Base-by-base conservation (phyloP, 176 grass and related monocot species). In the Bolboschoenus planiculmis region DNA sequence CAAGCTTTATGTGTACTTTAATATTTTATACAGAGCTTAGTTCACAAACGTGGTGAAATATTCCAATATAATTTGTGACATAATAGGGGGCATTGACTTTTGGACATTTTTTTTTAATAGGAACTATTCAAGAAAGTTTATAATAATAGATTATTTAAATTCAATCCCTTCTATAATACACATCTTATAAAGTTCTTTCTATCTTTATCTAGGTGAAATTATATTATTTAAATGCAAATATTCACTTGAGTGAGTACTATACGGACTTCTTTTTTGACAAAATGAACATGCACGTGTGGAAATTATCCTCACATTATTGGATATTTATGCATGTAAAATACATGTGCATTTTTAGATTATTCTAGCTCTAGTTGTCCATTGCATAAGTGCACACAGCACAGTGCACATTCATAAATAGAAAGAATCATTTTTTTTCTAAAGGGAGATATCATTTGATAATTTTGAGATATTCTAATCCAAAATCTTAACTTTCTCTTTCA, bases 291-390 rank as follows among this genome's bases (percentile, higher is more conserved):
- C 3, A 27, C 4, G 20, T 14, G 2, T 10, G 20, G 30, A 16
- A 15, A 0, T 46, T 39, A 10, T 44, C 8, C 68, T 1, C n/a
- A n/a, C n/a, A n/a, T n/a, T n/a, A 35, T 34, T 65, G 61, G 30
- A 53, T 16, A 53, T 53, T 18, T 16, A 24, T 72, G 36, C n/a
- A 43, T 72, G n/a, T 50, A 29, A 48, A 50, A 18, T 18, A 31
- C 4, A 30, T 21, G 35, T 70, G 11, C 44, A 75, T 31, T 48
- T 46, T 50, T 43, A 72, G 37, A 42, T 13, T 43, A 42, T 72
- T 72, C 67, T 72, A 72, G 43, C 24, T 46, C 3, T 73, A 75
- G 71, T 43, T 75, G 10, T n/a, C 71, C 71, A 18, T 75, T 75
- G 13, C 71, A 30, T 29, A 51, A 75, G 64, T 5, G 64, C 64